phyloP scores from a whole-genome alignment of 2,329 filamentous ascomycete species.

The Tolypocladium ovalisporum region DNA sequence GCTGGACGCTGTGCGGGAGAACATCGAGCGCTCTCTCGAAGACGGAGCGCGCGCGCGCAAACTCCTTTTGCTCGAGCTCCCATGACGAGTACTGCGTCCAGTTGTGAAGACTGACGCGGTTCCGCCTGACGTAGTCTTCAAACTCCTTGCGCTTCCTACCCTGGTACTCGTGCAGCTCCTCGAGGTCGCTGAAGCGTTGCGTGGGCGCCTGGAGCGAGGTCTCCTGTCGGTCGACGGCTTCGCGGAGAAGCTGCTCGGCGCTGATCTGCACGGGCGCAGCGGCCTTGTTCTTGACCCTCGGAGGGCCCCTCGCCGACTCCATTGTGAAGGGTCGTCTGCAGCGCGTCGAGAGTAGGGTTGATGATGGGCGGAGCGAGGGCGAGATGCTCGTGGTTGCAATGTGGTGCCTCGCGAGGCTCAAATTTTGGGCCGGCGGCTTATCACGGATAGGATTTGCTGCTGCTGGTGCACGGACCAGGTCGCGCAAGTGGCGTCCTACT shows the following conservation, averaged over 20 bases:
- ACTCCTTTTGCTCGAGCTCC: constrained; percentile 98
- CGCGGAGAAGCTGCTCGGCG: constrained; percentile 91
- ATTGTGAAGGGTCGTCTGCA: constrained; percentile 38
- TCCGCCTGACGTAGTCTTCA: constrained; percentile 93
- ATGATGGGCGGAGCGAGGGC: background rate
- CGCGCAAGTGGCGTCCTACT: background rate
- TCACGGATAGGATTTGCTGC: background rate
- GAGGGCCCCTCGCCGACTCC: constrained; percentile 85
- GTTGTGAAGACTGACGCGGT: constrained; percentile 93
- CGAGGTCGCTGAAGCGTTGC: constrained; percentile 88
- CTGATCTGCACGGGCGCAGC: constrained; percentile 85
- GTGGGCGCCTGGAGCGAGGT: constrained; percentile 78
- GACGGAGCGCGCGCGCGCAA: constrained; percentile 77
- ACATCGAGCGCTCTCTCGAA: constrained; percentile 94
- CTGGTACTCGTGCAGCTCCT: constrained; percentile 96
- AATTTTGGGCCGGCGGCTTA: constrained; percentile 8
- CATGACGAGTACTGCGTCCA: constrained; percentile 97
- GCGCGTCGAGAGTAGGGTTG: background rate
- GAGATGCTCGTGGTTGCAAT: constrained; percentile 1
- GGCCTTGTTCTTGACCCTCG: constrained; percentile 97
- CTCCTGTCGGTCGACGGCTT: constrained; percentile 95
- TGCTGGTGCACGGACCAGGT: background rate
- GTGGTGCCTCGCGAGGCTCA: constrained; percentile 10
- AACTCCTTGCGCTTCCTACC: constrained; percentile 93
- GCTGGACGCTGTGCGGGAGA: constrained; percentile 70